Evolutionary conservation across 306 rosid genomes (phyloP), one percentile per base, ranked within the genome.

Genomic region (Begonia fuchsioides): DNA sequence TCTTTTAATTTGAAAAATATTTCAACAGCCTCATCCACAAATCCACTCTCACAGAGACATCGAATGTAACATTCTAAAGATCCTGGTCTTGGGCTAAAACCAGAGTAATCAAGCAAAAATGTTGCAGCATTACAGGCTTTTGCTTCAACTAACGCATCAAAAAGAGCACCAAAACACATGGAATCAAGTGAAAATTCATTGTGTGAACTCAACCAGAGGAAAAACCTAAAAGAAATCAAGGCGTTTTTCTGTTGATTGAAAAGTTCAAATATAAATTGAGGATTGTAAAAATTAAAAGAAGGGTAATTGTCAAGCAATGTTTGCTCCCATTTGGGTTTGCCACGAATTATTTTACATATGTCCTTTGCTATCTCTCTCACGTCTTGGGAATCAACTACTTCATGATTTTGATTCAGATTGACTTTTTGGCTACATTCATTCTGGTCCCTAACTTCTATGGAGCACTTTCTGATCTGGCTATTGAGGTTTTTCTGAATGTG

Each of bases 141-240:
- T 10, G 83, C 86, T 54, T 76, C 76, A 11, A 86, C 67, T 11
- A 86, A 80, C 8, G 58, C 61, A 49, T 65, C 63, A 50, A 86
- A 86, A 46, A 86, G 69, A 5, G 44, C 70, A 48, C 55, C 56
- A 41, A 70, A 75, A 1, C 79, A 72, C 38, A 73, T 35, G 8
- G 72, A 76, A 15, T 76, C 69, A 0, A 79, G 83, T 7, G 67
- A 54, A 59, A 79, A 82, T 19, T 52, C 62, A 39, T 61, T 53
- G 9, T 17, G 58, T 48, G 94, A 79, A 59, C 75, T 66, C 1
- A 87, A 49, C 82, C 82, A 82, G n/a, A 54, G 60, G 53, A 79
- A 83, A 64, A 86, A 87, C 32, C 96, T 74, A 20, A 87, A 79
- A 38, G 86, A 79, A 12, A 75, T 76, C 40, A 82, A 55, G 3